A percentile compares a stretch with the other conserved stretches of the same genome.
These are phyloP conservation scores for Dipodascus albidus DNA, from an alignment of 805 yeast species.

Conservation along the genomic window DNA sequence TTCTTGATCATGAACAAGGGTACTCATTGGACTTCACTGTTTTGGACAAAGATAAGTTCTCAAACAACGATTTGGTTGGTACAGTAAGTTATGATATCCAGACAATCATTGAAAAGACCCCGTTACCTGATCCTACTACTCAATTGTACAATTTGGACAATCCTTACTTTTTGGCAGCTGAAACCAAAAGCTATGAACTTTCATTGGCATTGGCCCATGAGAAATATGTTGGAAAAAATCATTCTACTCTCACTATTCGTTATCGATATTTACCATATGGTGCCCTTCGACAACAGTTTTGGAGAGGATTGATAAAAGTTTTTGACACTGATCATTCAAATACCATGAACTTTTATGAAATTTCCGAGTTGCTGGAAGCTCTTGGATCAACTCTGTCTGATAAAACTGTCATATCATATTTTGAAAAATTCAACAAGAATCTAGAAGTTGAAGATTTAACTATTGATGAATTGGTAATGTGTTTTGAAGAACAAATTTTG, in stretches of 20 bases:
- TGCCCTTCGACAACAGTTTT: constrained; percentile 52
- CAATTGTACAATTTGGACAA: constrained; percentile 23
- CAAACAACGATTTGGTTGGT: constrained; percentile 78
- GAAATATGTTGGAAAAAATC: constrained; percentile 24
- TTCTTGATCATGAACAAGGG: constrained; percentile 50
- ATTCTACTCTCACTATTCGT: constrained; percentile 46
- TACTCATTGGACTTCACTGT: constrained; percentile 62
- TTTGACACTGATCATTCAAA: constrained; percentile 36
- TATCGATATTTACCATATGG: constrained; percentile 59
- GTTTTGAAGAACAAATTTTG: constrained; percentile 33
- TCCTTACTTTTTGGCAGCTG: background rate
- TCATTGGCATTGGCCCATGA: constrained; percentile 25
- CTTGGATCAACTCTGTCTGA: constrained; percentile 40
- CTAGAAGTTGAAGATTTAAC: constrained; percentile 32
- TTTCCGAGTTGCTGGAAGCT: constrained; percentile 52
- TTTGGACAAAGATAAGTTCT: constrained; percentile 72
- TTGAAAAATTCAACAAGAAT: constrained; percentile 19
- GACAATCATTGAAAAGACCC: constrained; percentile 30
- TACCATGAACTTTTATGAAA: constrained; percentile 44
- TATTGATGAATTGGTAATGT: constrained; percentile 41
- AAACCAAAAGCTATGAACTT: constrained; percentile 20
- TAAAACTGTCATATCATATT: constrained; percentile 22
- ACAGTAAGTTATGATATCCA: constrained; percentile 43
- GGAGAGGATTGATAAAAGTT: constrained; percentile 50
- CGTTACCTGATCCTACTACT: constrained; percentile 24